phyloP scores from a whole-genome alignment of 2,329 filamentous ascomycete species.

The Fusarium chlamydosporum region DNA sequence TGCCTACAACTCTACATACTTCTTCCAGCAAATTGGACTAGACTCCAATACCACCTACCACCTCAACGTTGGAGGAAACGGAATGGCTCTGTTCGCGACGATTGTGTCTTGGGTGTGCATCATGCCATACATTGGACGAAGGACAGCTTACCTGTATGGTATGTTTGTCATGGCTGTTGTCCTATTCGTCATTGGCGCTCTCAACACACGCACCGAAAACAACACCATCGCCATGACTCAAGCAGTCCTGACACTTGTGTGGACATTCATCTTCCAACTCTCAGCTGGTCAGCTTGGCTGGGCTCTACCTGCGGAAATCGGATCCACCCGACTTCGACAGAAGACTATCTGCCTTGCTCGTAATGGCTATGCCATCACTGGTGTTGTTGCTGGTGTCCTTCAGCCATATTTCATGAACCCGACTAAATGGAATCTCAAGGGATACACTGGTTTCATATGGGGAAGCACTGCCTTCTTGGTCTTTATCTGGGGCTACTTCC shows the following conservation, averaged over 20 bases:
- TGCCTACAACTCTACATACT: slow-evolving; percentile 60
- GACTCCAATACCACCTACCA: slow-evolving; percentile 51
- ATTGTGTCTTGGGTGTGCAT: slow-evolving; percentile 60
- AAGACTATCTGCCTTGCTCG: slow-evolving; percentile 55
- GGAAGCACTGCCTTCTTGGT: slow-evolving; percentile 46
- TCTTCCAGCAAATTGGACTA: slow-evolving; percentile 58
- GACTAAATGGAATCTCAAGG: slow-evolving; percentile 56
- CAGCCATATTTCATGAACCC: slow-evolving; percentile 59
- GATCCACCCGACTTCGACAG: slow-evolving; percentile 52
- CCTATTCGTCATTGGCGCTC: slow-evolving; percentile 59
- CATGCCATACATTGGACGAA: slow-evolving; percentile 61
- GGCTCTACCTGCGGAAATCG: slow-evolving; percentile 54
- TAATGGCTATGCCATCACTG: slow-evolving; percentile 45
- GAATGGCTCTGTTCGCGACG: slow-evolving; percentile 60
- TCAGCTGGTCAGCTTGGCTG: slow-evolving; percentile 57
- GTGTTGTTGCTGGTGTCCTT: slow-evolving; percentile 47
- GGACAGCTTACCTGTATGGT: slow-evolving; percentile 62
- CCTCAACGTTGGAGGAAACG: slow-evolving; percentile 58
- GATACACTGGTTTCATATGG: slow-evolving; percentile 58
- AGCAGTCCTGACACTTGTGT: slow-evolving; percentile 55
- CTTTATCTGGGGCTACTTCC: slow-evolving; percentile 60
- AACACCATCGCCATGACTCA: slow-evolving; percentile 53
- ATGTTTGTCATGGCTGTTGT: slow-evolving; percentile 57
- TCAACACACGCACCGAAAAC: slow-evolving; percentile 55
- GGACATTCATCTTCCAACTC: slow-evolving; percentile 55